Percentiles rank a stretch among this genome's conserved stretches.
These are phyloP conservation scores for Neoscytalidium dimidiatum DNA, from an alignment of 2,329 filamentous ascomycete species.

Conservation along the genomic window DNA sequence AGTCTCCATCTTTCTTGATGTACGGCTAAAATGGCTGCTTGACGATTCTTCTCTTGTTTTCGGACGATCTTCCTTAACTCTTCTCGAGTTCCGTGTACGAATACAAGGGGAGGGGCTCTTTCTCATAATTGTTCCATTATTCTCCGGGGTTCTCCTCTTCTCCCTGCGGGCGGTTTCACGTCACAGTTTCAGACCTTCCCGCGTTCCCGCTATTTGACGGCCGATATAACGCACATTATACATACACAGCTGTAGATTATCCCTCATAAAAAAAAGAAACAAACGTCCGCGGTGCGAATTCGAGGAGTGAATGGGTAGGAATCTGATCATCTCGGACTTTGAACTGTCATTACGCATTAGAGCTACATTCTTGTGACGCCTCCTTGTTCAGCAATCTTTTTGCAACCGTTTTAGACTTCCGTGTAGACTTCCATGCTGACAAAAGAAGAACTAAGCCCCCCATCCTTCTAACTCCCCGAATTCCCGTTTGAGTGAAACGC, in stretches of 20 bases:
- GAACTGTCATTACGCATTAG: slow-evolving; percentile 12
- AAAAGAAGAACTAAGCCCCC: too few relatives aligned
- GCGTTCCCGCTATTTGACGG: neutral
- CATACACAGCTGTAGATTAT: slow-evolving; percentile 5
- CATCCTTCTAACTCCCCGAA: neutral
- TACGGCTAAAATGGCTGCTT: neutral
- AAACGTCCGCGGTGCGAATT: too few relatives aligned
- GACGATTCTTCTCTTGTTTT: neutral
- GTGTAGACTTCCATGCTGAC: neutral
- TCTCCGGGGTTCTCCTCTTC: neutral
- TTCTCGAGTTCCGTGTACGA: neutral
- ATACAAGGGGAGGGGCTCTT: neutral
- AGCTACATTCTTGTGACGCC: neutral
- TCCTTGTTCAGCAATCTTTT: too few relatives aligned
- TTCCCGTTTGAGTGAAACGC: neutral
- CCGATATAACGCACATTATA: neutral
- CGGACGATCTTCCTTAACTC: neutral
- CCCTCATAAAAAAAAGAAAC: too few relatives aligned
- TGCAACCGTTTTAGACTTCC: too few relatives aligned
- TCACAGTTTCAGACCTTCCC: neutral
- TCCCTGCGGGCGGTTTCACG: too few relatives aligned
- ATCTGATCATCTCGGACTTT: too few relatives aligned
- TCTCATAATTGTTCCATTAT: neutral
- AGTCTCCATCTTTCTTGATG: neutral
- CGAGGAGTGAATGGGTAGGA: too few relatives aligned